Conservation (phyloP, 2,329 filamentous ascomycete species). For the Paramyrothecium sp. region DNA sequence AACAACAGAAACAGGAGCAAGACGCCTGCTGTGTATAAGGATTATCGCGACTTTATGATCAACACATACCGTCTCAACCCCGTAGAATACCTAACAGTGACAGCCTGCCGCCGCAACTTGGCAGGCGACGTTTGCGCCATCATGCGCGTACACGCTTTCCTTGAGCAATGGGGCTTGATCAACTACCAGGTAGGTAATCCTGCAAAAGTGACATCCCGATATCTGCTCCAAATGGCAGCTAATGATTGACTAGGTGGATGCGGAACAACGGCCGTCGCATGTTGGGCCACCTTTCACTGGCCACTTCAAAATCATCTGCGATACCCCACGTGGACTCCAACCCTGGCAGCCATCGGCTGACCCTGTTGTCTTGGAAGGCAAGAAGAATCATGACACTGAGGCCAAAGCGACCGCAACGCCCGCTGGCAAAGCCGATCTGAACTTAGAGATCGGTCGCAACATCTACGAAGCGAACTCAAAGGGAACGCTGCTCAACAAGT, state of each 20-base stretch:
- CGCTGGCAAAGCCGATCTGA: constrained; percentile 74
- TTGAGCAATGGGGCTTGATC: constrained; percentile 98
- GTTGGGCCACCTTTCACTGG: constrained; percentile 96
- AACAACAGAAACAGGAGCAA: constrained; percentile 98
- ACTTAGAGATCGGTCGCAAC: constrained; percentile 90
- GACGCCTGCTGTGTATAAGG: constrained; percentile 94
- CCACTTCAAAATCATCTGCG: constrained; percentile 93
- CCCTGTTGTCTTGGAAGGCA: constrained; percentile 62
- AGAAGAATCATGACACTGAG: constrained; percentile 68
- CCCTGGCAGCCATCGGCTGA: constrained; percentile 90
- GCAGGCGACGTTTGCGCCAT: constrained; percentile 98
- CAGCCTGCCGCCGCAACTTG: constrained; percentile 89
- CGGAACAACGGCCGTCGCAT: constrained; percentile 90
- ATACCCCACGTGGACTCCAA: constrained; percentile 91
- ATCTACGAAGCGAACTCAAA: constrained; percentile 93
- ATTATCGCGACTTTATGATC: constrained; percentile 99
- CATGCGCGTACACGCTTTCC: constrained; percentile 96
- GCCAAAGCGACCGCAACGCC: constrained; percentile 64
- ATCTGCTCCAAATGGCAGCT: constrained; percentile 10
- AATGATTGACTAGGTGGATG: constrained; percentile 71
- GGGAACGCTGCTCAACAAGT: constrained; percentile 66
- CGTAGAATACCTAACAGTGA: constrained; percentile 93
- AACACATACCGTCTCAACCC: constrained; percentile 98
- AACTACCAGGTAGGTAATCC: constrained; percentile 81
- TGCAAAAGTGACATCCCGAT: not conserved